These are phyloP conservation scores for Cylindrodendrum hubeiense DNA, from an alignment of 2,329 filamentous ascomycete species.

Conservation along the genomic window DNA sequence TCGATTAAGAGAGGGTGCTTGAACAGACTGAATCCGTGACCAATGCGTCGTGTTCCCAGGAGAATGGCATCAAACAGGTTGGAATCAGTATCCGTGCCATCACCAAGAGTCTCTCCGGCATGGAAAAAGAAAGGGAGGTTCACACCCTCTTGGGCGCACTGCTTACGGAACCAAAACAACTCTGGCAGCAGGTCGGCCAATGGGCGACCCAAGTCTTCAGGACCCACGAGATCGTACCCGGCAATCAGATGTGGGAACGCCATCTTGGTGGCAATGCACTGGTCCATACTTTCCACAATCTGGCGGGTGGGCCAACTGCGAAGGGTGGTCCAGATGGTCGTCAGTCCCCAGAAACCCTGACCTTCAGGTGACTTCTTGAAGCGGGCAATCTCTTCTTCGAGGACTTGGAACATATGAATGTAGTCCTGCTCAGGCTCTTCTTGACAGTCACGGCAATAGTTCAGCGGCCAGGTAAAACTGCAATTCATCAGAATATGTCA, in stretches of 20 bases:
- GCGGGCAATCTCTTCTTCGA: conserved; percentile 81
- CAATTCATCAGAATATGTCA: conserved; percentile 24
- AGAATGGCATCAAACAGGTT: conserved; percentile 93
- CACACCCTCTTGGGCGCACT: conserved; percentile 81
- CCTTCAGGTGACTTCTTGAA: conserved; percentile 82
- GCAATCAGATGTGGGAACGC: conserved; percentile 83
- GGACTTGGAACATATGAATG: conserved; percentile 76
- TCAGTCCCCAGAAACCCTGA: conserved; percentile 83
- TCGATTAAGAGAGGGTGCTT: conserved; percentile 92
- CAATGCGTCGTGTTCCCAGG: conserved; percentile 88
- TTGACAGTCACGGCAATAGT: conserved; percentile 74
- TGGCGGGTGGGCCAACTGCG: conserved; percentile 72
- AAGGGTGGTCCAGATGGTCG: conserved; percentile 87
- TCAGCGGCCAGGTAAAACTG: conserved; percentile 77
- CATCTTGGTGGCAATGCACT: conserved; percentile 86
- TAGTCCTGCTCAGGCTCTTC: conserved; percentile 77
- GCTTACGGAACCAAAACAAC: conserved; percentile 93
- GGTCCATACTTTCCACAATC: conserved; percentile 85
- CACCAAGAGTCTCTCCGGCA: conserved; percentile 86
- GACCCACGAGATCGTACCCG: conserved; percentile 91
- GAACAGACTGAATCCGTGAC: conserved; percentile 88
- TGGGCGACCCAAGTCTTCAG: conserved; percentile 84
- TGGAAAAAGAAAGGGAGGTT: conserved; percentile 97
- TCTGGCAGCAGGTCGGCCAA: conserved; percentile 84
- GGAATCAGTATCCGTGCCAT: conserved; percentile 77